Base-by-base conservation (phyloP, 495 filamentous ascomycete species). In the Evernia prunastri region DNA sequence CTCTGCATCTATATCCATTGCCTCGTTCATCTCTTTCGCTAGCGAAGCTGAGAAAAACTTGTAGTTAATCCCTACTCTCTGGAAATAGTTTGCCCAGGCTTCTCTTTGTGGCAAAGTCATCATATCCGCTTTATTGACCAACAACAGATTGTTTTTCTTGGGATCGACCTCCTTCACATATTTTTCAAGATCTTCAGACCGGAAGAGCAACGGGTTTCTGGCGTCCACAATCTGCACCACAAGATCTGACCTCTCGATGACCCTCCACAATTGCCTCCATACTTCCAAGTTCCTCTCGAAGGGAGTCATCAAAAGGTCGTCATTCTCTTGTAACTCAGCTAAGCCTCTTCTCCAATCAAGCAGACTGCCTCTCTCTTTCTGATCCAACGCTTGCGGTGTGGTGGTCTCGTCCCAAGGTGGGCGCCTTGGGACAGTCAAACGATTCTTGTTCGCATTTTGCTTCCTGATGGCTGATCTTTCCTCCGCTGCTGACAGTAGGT, bases 61-160 rank as follows among this genome's bases (percentile, higher is more conserved):
- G 77, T 91, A 99, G 61, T 86, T 84, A 69, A 99, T 94, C 18
- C 85, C 82, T 33, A 87, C 83, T 60, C 82, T 79, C 70, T 89
- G 87, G 66, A 99, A 96, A 71, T 96, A 92, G 60, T 88, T 82
- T 11, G 92, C 91, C 95, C 95, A 99, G 2, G 79, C 79, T 69
- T 84, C 85, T 69, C 95, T 79, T 75, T 99, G 95, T 68, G 86
- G 84, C 60, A 85, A 74, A 20, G 91, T 94, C 90, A 99, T 91
- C 95, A 99, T 96, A 79, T 99, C 95, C 47, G 95, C 93, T 82
- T 99, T 99, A 79, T 99, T 99, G 61, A 99, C 91, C 43, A 99
- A 78, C 54, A 99, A 75, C 69, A 99, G 71, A 73, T 99, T 99
- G 67, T 89, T 82, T 81, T 99, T 99, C 71, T 82, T 84, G 2